phyloP scores from a whole-genome alignment of 1,139 yeast species.

The Saccharomyces hybrid region DNA sequence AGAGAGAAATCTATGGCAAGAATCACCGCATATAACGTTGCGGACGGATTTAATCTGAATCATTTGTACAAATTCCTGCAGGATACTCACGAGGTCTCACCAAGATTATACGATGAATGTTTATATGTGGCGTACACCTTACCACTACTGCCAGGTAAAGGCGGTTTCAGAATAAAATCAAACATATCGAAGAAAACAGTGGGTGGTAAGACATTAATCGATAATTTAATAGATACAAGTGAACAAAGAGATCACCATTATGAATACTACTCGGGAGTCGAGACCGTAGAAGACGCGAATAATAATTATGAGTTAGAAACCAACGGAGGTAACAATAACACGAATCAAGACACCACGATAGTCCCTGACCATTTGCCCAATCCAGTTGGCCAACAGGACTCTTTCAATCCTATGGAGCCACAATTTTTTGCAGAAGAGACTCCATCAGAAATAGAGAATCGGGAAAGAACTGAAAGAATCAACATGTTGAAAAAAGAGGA shows the following conservation, averaged over 20 bases:
- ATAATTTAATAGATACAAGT: slow-evolving; percentile 65
- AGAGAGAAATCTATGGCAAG: slow-evolving; percentile 44
- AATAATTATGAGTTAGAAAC: slow-evolving; percentile 39
- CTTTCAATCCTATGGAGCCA: slow-evolving; percentile 60
- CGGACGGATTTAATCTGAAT: slow-evolving; percentile 69
- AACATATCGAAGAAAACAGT: slow-evolving; percentile 58
- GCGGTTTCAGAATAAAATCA: slow-evolving; percentile 76
- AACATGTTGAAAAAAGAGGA: neutral
- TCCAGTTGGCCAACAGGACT: slow-evolving; percentile 27
- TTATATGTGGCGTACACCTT: slow-evolving; percentile 82
- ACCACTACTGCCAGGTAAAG: slow-evolving; percentile 81
- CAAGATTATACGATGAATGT: slow-evolving; percentile 84
- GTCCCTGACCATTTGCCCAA: slow-evolving; percentile 25
- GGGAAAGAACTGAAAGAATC: slow-evolving; percentile 15
- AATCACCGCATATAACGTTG: slow-evolving; percentile 83
- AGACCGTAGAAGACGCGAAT: slow-evolving; percentile 56
- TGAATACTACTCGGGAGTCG: slow-evolving; percentile 83
- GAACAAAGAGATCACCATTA: slow-evolving; percentile 87
- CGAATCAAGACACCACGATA: slow-evolving; percentile 13
- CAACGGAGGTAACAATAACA: slow-evolving; percentile 16
- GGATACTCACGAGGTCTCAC: slow-evolving; percentile 70
- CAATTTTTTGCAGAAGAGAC: slow-evolving; percentile 46
- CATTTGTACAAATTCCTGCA: slow-evolving; percentile 58
- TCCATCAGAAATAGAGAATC: slow-evolving; percentile 12
- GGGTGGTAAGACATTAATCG: slow-evolving; percentile 60